A percentile compares a stretch with the other conserved stretches of the same genome.
These are phyloP conservation scores for Margaritispora aquatica DNA, from an alignment of 495 filamentous ascomycete genomes.

Conservation along the genomic window DNA sequence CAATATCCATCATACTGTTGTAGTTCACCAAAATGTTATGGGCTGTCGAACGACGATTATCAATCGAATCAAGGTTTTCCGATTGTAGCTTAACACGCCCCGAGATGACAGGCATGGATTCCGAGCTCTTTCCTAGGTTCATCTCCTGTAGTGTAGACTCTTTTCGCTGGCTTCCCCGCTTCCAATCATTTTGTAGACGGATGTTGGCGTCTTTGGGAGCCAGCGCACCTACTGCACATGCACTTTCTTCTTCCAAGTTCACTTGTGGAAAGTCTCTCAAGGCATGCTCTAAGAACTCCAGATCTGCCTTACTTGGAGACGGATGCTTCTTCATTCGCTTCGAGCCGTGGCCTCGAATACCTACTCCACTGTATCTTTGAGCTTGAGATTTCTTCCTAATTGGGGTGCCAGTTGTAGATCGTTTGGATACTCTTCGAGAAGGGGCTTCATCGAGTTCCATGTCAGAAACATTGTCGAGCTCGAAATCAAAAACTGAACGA, in stretches of 20 bases:
- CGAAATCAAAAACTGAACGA: conserved; percentile 17
- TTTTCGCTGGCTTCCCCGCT: neutral
- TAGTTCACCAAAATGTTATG: neutral
- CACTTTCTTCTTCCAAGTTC: neutral
- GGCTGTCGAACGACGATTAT: neutral
- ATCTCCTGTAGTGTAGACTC: neutral
- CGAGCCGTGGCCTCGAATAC: neutral
- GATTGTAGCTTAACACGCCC: neutral
- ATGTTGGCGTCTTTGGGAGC: conserved; percentile 2
- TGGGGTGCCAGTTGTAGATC: neutral
- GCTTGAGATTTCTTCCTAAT: conserved; percentile 8
- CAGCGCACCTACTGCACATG: neutral
- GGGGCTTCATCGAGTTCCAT: neutral
- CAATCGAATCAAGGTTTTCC: neutral
- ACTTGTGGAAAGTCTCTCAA: neutral
- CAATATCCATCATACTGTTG: conserved; percentile 24
- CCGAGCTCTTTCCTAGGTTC: neutral
- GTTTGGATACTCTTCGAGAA: neutral
- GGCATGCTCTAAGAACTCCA: conserved; percentile 6
- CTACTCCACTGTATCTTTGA: neutral
- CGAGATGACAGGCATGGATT: neutral
- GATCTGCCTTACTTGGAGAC: conserved; percentile 9
- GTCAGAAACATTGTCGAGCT: neutral
- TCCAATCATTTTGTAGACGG: neutral
- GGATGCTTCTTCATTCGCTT: conserved; percentile 15